These are phyloP conservation scores for Pseudoneurospora amorphoporcata DNA, from an alignment of 495 filamentous ascomycete genomes.

Conservation along the genomic window DNA sequence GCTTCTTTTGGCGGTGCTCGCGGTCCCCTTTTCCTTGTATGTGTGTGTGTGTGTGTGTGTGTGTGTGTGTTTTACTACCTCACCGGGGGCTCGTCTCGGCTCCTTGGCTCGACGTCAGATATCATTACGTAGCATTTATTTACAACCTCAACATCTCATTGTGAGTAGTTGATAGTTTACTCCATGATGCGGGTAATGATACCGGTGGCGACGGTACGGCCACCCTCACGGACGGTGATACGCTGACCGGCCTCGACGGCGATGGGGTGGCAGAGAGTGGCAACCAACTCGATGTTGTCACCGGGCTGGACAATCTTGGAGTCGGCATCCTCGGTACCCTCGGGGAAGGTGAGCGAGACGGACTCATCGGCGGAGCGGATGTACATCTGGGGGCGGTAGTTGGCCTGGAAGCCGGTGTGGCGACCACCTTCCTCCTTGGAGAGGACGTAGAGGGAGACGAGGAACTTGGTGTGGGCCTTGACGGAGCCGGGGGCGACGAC, in stretches of 20 bases:
- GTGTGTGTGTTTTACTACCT: not conserved
- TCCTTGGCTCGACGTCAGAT: not conserved
- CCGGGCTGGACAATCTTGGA: constrained; percentile 85
- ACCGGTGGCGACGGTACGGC: constrained; percentile 86
- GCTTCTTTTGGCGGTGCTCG: not conserved
- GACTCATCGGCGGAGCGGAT: constrained; percentile 91
- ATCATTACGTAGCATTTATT: not conserved
- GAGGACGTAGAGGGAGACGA: constrained; percentile 91
- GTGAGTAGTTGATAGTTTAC: constrained; percentile 26
- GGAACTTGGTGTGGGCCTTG: constrained; percentile 79
- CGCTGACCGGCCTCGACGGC: constrained; percentile 83
- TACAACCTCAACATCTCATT: not conserved
- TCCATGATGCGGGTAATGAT: constrained; percentile 76
- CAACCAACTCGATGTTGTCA: constrained; percentile 96
- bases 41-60: not conserved
- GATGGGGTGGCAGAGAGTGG: constrained; percentile 66
- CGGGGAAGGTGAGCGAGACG: constrained; percentile 69
- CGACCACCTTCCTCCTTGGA: constrained; percentile 96
- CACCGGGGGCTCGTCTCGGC: not conserved
- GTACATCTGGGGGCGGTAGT: constrained; percentile 95
- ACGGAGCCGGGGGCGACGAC: constrained; percentile 64
- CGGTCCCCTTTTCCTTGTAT: not conserved
- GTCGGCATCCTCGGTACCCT: constrained; percentile 53
- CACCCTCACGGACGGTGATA: constrained; percentile 95
- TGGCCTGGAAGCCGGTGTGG: constrained; percentile 82